phyloP scores from a whole-genome alignment of 495 filamentous ascomycete genomes.

The Podospora anserina region DNA sequence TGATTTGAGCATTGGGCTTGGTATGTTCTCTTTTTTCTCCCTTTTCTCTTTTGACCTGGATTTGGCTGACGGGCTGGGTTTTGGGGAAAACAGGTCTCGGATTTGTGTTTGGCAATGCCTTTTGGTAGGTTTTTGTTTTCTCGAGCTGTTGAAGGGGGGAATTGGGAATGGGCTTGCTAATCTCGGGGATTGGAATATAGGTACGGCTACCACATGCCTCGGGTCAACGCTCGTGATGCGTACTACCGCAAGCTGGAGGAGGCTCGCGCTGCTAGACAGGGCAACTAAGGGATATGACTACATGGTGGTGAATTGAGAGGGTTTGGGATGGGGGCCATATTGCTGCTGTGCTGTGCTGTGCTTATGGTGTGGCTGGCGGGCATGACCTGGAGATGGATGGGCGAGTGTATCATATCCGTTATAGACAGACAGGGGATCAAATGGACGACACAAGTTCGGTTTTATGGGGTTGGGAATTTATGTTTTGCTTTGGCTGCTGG shows the following conservation, averaged over 20 bases:
- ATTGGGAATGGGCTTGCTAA: neutral
- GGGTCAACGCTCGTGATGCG: slow-evolving; percentile 47
- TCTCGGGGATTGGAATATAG: slow-evolving; percentile 29
- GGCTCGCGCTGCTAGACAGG: slow-evolving; percentile 38
- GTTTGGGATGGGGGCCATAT: neutral
- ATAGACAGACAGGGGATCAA: neutral
- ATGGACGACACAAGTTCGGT: neutral
- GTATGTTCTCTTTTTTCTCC: slow-evolving; percentile 27
- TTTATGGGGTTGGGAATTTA: neutral
- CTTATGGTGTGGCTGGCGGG: neutral
- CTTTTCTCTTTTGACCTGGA: neutral
- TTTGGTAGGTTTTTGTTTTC: slow-evolving; percentile 40
- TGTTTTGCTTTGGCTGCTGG: neutral
- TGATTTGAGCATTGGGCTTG: slow-evolving; percentile 44
- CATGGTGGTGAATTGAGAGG: neutral
- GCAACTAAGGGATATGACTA: slow-evolving; percentile 14
- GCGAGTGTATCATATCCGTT: slow-evolving; percentile 23
- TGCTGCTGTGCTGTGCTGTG: neutral
- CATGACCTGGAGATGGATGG: neutral
- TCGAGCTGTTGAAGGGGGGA: neutral
- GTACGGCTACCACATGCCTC: slow-evolving; percentile 54
- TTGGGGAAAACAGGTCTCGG: slow-evolving; percentile 36
- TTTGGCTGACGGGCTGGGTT: neutral
- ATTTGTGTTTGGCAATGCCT: slow-evolving; percentile 42
- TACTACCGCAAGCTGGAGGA: slow-evolving; percentile 50